Conservation (phyloP, 208 protist species). For the Angomonas ambiguus region DNA sequence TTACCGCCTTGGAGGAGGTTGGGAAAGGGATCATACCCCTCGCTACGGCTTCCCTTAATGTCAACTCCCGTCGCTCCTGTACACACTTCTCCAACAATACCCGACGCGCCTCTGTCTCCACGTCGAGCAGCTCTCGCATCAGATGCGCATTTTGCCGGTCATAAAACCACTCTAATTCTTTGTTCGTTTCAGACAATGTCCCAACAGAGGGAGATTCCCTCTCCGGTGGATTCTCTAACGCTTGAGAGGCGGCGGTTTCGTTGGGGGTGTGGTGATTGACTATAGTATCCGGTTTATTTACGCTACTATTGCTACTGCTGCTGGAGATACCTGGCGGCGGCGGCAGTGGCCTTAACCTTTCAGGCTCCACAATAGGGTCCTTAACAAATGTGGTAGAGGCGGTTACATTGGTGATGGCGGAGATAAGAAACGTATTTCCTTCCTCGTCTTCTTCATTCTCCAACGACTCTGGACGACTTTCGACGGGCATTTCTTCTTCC, state of each 20-base stretch:
- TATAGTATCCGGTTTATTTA: no score
- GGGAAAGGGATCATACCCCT: background rate
- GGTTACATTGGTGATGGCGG: background rate
- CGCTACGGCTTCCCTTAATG: background rate
- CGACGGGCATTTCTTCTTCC: background rate
- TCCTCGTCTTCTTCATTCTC: background rate
- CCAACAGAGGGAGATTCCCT: background rate
- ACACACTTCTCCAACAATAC: background rate
- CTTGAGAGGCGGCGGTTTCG: background rate
- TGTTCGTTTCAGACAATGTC: background rate
- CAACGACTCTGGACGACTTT: background rate
- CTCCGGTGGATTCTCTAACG: background rate
- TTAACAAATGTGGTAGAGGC: background rate
- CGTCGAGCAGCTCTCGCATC: slow-evolving; percentile 4
- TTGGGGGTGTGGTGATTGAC: no score
- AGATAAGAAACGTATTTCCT: background rate
- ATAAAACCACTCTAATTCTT: background rate
- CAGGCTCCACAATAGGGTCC: background rate
- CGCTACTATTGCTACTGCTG: background rate
- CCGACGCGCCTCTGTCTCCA: background rate
- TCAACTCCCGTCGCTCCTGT: background rate
- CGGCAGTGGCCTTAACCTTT: background rate
- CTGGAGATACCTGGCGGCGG: background rate
- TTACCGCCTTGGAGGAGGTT: background rate
- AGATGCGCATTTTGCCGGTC: background rate